Conservation (phyloP, 2,329 filamentous ascomycete species). For the Alternaria sp. region DNA sequence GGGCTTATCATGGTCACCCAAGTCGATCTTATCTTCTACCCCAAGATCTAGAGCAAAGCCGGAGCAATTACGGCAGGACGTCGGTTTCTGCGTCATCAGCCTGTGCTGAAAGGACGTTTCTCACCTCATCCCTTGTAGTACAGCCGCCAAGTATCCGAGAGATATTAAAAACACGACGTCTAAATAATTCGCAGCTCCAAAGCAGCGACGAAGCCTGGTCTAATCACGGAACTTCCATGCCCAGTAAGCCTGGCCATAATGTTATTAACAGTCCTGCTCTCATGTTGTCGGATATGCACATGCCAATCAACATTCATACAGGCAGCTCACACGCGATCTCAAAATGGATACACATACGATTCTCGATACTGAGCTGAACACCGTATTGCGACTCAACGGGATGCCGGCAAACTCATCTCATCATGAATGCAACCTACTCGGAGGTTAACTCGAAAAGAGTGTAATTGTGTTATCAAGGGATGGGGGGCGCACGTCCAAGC, state of each 20-base stretch:
- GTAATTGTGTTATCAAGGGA: too few species aligned
- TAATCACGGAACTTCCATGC: not conserved
- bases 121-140: not conserved
- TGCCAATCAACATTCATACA: not conserved
- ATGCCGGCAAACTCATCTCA: too few species aligned
- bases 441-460: too few species aligned
- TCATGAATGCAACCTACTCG: too few species aligned
- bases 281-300: not conserved
- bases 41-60: not conserved
- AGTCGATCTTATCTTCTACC: not conserved
- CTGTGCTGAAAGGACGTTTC: not conserved
- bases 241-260: not conserved
- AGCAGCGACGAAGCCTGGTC: not conserved
- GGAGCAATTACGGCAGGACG: not conserved
- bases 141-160: conserved; percentile 1
- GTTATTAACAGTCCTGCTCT: not conserved
- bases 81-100: not conserved
- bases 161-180: not conserved
- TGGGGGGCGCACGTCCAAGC: too few species aligned
- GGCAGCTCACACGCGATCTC: not conserved
- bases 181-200: not conserved
- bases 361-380: too few species aligned
- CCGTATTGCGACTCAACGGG: too few species aligned
- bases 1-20: not conserved
- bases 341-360: too few species aligned